Conservation (phyloP, 2,329 filamentous ascomycete genomes). For the Phoma sp. region DNA sequence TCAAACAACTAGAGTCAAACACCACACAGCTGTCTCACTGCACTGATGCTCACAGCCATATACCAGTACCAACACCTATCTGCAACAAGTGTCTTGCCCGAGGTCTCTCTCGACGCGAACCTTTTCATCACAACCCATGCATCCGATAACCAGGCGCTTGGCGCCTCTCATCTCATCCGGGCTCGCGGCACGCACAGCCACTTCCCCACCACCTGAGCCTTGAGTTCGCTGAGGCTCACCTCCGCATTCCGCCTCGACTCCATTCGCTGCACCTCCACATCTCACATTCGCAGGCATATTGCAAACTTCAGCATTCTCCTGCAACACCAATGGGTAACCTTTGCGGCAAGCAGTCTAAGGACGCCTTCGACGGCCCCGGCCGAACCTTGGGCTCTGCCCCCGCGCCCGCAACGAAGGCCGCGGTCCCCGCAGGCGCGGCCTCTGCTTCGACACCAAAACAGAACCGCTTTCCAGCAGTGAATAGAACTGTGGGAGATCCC, state of each 20-base stretch:
- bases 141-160: constrained; percentile 28
- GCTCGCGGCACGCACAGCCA: constrained; percentile 18
- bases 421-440: constrained; percentile 31
- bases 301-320: constrained; percentile 11
- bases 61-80: not conserved
- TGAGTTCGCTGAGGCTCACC: constrained; percentile 25
- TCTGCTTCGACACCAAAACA: constrained; percentile 31
- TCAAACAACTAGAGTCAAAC: constrained; percentile 10
- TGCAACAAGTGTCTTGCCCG: not conserved
- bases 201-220: constrained; percentile 20
- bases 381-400: constrained; percentile 69
- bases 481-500: constrained; percentile 66
- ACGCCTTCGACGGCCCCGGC: constrained; percentile 72
- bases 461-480: too few relatives aligned
- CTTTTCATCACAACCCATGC: not conserved
- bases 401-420: constrained; percentile 52
- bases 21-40: constrained; percentile 4
- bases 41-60: constrained; percentile 1
- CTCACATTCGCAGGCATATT: not conserved
- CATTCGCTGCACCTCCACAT: constrained; percentile 19
- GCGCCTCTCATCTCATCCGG: constrained; percentile 19
- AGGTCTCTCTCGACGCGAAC: not conserved
- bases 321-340: constrained; percentile 75
- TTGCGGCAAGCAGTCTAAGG: constrained; percentile 71
- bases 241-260: constrained; percentile 22